phyloP scores from a whole-genome alignment of 352 stramenopile genomes.

The Globisporangium megalacanthum region DNA sequence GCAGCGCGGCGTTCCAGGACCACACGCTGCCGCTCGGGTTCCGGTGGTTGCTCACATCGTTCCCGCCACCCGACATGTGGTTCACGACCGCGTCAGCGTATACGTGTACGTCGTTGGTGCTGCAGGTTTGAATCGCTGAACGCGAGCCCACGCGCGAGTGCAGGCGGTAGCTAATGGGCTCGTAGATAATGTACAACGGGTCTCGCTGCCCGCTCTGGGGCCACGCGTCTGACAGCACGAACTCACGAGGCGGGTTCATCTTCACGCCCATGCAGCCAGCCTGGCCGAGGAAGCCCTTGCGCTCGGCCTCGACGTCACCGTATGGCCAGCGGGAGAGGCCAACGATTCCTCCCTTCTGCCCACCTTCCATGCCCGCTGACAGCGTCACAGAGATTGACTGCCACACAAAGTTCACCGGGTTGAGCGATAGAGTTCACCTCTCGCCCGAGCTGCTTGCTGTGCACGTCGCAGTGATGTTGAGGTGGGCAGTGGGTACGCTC shows the following conservation, averaged over 20 bases:
- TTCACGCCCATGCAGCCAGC: constrained; percentile 67
- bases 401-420: constrained; percentile 69
- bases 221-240: constrained; percentile 37
- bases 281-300: constrained; percentile 48
- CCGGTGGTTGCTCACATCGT: constrained; percentile 36
- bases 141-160: constrained; percentile 47
- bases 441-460: constrained; percentile 6
- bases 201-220: constrained; percentile 36
- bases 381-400: constrained; percentile 32
- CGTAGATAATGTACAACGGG: constrained; percentile 67
- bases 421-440: constrained; percentile 31
- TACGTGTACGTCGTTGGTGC: constrained; percentile 47
- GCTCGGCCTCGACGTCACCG: constrained; percentile 56
- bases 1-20: constrained; percentile 30
- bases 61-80: constrained; percentile 44
- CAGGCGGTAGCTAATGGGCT: constrained; percentile 58
- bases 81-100: constrained; percentile 61
- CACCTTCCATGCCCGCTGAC: constrained; percentile 23
- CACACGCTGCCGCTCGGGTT: constrained; percentile 15
- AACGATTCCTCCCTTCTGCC: constrained; percentile 57
- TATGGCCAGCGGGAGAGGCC: constrained; percentile 69
- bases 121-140: constrained; percentile 61
- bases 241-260: constrained; percentile 60
- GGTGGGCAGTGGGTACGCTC: constrained; percentile 17
- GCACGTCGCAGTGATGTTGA: constrained; percentile 30